Evolutionary conservation across 495 filamentous ascomycete genomes (phyloP).

Genomic region (Lichenothelia convexa): DNA sequence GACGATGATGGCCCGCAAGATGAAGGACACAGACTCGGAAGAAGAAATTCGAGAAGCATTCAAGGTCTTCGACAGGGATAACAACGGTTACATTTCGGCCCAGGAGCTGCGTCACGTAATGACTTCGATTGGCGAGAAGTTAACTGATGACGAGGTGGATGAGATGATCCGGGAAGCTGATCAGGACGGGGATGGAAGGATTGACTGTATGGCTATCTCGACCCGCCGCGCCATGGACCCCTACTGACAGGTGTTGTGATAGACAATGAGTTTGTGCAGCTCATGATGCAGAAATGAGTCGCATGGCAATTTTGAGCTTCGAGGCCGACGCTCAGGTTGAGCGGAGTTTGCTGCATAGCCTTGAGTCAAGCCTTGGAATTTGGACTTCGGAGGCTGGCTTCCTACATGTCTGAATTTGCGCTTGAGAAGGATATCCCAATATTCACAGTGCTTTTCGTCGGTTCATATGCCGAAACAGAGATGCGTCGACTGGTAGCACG

Average conservation of each 20-base stretch:
- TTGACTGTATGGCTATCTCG: conserved; percentile 58
- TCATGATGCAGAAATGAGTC: conserved; percentile 99
- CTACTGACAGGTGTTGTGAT: background rate
- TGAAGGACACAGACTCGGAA: conserved; percentile 99
- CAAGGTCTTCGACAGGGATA: conserved; percentile 97
- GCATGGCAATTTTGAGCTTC: too few relatives aligned
- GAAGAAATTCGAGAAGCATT: conserved; percentile 94
- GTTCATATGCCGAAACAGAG: too few relatives aligned
- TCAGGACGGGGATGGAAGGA: conserved; percentile 92
- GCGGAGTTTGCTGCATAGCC: too few relatives aligned
- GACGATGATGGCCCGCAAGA: conserved; percentile 99
- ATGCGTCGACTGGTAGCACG: too few relatives aligned
- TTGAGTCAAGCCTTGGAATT: too few relatives aligned
- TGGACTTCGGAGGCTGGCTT: too few relatives aligned
- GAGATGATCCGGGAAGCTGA: conserved; percentile 99
- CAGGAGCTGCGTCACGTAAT: conserved; percentile 97
- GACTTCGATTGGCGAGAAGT: conserved; percentile 98
- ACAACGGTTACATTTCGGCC: conserved; percentile 98
- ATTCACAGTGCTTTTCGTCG: too few relatives aligned
- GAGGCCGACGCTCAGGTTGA: too few relatives aligned
- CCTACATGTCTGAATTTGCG: too few relatives aligned
- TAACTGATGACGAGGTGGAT: conserved; percentile 98
- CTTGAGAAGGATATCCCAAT: too few relatives aligned
- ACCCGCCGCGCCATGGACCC: background rate
- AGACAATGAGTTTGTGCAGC: conserved; percentile 99